Evolutionary conservation across 2,329 filamentous ascomycete species (phyloP).

Genomic region (Aureobasidium sp.): DNA sequence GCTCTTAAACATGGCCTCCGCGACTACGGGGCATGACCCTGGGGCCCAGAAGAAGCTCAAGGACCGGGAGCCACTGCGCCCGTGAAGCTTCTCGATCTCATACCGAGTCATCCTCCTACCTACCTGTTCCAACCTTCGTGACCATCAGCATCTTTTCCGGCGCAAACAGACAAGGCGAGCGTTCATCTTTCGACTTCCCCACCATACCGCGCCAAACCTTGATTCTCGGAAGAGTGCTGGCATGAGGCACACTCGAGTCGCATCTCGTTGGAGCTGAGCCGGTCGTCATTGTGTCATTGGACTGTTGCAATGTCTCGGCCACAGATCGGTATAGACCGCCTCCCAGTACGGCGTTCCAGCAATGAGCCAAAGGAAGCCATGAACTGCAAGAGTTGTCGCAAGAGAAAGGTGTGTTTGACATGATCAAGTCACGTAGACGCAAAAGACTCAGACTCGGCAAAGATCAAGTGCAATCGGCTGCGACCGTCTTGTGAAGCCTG

Average conservation of each 20-base stretch:
- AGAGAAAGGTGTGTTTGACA: conserved; percentile 65
- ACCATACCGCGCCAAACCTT: neutral
- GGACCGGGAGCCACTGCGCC: conserved; percentile 8
- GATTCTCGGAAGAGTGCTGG: conserved; percentile 6
- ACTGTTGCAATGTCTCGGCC: conserved; percentile 57
- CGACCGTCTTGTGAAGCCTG: conserved; percentile 82
- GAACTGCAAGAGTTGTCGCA: conserved; percentile 93
- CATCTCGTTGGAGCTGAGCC: conserved; percentile 10
- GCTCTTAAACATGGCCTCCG: conserved; percentile 2
- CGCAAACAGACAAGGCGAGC: neutral
- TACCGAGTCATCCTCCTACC: neutral
- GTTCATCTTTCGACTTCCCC: neutral
- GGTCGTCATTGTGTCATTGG: conserved; percentile 9
- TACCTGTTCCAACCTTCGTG: neutral
- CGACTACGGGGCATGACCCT: conserved; percentile 12
- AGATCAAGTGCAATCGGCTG: conserved; percentile 90
- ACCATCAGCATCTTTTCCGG: neutral
- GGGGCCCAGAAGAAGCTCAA: conserved; percentile 13
- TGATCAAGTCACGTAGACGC: neutral
- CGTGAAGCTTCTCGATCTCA: neutral
- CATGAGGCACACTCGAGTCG: neutral
- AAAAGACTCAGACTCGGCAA: conserved; percentile 15
- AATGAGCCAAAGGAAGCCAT: conserved; percentile 80
- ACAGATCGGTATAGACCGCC: conserved; percentile 72
- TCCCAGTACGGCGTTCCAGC: conserved; percentile 62